Evolutionary conservation across 2,329 filamentous ascomycete species (phyloP), one percentile per base, ranked within the genome.

Genomic region (Cercospora sp.): DNA sequence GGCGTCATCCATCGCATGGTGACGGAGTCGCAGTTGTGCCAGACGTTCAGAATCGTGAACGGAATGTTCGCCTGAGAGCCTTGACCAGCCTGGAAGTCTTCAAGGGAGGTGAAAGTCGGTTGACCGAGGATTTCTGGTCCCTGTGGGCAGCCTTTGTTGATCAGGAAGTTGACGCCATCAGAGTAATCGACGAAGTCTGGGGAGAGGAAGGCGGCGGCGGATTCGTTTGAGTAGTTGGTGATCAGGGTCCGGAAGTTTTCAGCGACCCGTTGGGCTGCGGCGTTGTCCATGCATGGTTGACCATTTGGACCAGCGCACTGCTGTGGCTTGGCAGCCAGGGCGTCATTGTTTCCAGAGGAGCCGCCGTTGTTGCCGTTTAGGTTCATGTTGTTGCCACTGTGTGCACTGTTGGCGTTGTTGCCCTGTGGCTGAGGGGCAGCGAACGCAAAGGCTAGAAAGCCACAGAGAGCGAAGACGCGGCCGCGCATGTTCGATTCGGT

Each of bases 11-110:
- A 78, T 48, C 76, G 71, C 60, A 78, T 71, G 53, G 76, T 73
- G 66, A 76, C 75, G 0, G 74, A 73, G 58, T 73, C 69, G 70
- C 76, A 78, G 31, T 74, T 73, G 68, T 77, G 71, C 76, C 76
- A 78, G 36, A 76, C 51, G 67, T 77, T 75, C 20, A 77, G 65
- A 48, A 75, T 74, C 60, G 75, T 69, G 69, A 77, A 78, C 5
- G 76, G 76, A 30, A 77, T 76, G 30, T 66, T 64, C 5, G 76
- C 73, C 66, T 77, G 75, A 3, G 68, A 53, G 57, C 75, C 73
- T 66, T 77, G 76, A 53, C 74, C 76, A 20, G 72, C 72, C 62
- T 75, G 55, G 71, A 77, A 78, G 2, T 67, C 60, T 13, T 65
- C 70, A 28, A 71, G 76, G n/a, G 68, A 67, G 59, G 59, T 57